Conservation (phyloP, 1,284 basidiomycete species). For the Cystobasidium pallidum region DNA sequence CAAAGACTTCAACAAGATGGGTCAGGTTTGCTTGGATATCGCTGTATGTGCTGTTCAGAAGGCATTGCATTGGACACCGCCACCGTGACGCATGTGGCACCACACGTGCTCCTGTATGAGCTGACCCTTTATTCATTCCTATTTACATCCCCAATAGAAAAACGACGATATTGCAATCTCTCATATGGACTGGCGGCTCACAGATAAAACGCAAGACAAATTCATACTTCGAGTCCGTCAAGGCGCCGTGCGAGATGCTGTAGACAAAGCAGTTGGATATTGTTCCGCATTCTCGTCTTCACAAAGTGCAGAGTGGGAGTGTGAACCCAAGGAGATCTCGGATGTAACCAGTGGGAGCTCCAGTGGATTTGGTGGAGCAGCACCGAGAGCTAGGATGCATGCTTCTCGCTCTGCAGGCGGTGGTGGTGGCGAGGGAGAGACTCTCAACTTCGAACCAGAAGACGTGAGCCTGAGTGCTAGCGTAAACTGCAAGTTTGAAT, state of each 20-base stretch:
- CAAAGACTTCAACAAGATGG: constrained; percentile 31
- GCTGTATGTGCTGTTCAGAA: constrained; percentile 4
- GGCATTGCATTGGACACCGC: background rate
- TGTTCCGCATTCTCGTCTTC: constrained; percentile 7
- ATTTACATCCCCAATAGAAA: constrained; percentile 11
- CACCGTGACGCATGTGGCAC: background rate
- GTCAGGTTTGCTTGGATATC: constrained; percentile 8
- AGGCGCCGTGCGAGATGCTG: constrained; percentile 28
- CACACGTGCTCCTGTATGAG: background rate
- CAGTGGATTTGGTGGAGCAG: background rate
- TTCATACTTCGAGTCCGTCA: constrained; percentile 20
- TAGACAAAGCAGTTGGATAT: constrained; percentile 26
- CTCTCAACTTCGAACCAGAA: constrained; percentile 34
- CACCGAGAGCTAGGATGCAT: constrained; percentile 7
- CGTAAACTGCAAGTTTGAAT: constrained; percentile 29
- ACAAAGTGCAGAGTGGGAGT: constrained; percentile 1
- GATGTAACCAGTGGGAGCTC: background rate
- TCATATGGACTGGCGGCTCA: constrained; percentile 22
- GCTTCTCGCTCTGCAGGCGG: background rate
- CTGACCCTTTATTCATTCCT: background rate
- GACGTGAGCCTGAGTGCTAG: constrained; percentile 23
- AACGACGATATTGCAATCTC: constrained; percentile 14
- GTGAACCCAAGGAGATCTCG: constrained; percentile 6
- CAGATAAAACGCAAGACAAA: constrained; percentile 11
- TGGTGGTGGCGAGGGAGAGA: constrained; percentile 22